A percentile compares a stretch with the other conserved stretches of the same genome.
These are phyloP conservation scores for Solanum tarapatanum DNA, from an alignment of 257 asterid species.

Conservation along the genomic window DNA sequence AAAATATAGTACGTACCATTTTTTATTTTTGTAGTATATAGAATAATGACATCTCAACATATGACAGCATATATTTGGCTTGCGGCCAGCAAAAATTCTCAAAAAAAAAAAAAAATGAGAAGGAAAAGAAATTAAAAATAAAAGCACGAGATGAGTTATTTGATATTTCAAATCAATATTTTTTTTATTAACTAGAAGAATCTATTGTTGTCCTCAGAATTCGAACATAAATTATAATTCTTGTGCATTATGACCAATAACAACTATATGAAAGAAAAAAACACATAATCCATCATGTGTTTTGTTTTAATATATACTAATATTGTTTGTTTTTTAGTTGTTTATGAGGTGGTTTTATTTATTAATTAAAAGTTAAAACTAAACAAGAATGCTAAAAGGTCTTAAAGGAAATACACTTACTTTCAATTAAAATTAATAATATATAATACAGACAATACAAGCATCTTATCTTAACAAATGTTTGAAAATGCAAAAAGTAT, in stretches of 20 bases:
- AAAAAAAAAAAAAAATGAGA: not conserved
- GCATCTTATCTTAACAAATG: not conserved
- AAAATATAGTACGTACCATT: not conserved
- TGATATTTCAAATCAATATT: not conserved
- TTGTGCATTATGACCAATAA: not conserved
- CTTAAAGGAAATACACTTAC: not conserved
- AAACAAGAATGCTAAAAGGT: not conserved
- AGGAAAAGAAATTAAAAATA: not conserved
- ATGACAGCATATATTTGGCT: not conserved
- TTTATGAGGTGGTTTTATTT: not conserved
- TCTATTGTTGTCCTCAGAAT: not conserved
- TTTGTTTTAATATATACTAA: not conserved
- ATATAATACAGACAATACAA: not conserved
- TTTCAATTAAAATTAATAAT: not conserved
- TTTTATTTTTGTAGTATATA: not conserved
- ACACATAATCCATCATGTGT: not conserved
- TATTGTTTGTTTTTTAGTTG: not conserved
- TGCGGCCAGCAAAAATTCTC: not conserved
- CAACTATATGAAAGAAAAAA: not conserved
- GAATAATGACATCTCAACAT: not conserved
- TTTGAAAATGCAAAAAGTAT: not conserved
- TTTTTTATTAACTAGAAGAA: not conserved
- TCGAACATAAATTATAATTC: not conserved
- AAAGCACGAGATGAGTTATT: not conserved
- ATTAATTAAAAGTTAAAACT: not conserved